phyloP scores from a whole-genome alignment of 768 basidiomycete genomes.

The Tephrocybe rancida region DNA sequence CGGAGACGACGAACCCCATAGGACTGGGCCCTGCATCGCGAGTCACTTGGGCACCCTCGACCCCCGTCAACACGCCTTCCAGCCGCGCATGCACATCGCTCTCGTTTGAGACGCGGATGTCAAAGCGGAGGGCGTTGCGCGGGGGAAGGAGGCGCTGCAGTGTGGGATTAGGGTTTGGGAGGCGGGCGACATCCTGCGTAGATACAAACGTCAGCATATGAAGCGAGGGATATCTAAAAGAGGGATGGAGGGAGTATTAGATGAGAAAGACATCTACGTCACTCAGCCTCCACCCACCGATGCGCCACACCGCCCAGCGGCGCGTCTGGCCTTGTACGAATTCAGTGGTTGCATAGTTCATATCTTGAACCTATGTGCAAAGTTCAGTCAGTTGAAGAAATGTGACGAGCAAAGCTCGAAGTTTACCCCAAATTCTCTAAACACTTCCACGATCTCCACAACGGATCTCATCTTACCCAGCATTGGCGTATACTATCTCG shows the following conservation, averaged over 20 bases:
- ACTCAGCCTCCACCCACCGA: conserved; percentile 60
- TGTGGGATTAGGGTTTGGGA: conserved; percentile 37
- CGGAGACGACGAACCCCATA: conserved; percentile 25
- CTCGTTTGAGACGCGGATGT: conserved; percentile 17
- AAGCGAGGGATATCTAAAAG: neutral
- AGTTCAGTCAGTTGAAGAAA: neutral
- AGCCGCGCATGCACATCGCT: conserved; percentile 32
- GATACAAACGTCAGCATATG: neutral
- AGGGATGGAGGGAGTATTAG: neutral
- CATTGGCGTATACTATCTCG: conserved; percentile 80
- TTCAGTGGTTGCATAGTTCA: conserved; percentile 84
- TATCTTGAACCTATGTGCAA: conserved; percentile 52
- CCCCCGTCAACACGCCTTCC: neutral
- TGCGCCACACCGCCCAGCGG: conserved; percentile 95
- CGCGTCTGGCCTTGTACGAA: conserved; percentile 86
- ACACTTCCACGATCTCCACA: conserved; percentile 52
- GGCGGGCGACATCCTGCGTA: conserved; percentile 37
- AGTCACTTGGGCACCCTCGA: conserved; percentile 7
- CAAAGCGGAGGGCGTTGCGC: conserved; percentile 56
- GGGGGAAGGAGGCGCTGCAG: conserved; percentile 58
- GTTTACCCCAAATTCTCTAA: conserved; percentile 43
- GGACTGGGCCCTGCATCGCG: neutral
- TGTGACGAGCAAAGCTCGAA: neutral
- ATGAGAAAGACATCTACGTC: conserved; percentile 60
- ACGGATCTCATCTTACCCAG: conserved; percentile 87